A percentile compares a stretch with the other conserved stretches of the same genome.
phyloP scores from a whole-genome alignment of 2,329 filamentous ascomycete species.

The Trichothecium roseum region DNA sequence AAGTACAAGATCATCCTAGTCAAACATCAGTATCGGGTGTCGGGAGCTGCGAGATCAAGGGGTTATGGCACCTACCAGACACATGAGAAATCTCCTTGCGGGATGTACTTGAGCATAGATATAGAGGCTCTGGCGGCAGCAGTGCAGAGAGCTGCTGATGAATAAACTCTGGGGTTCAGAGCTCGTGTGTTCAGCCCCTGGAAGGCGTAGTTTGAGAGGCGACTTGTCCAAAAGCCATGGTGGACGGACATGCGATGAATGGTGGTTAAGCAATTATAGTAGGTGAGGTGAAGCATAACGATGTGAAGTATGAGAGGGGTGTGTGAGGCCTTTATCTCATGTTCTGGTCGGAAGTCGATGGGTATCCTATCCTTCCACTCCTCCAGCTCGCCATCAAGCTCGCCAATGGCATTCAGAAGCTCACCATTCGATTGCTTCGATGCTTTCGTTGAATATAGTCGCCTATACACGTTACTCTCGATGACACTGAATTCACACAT shows the following conservation, averaged over 20 bases:
- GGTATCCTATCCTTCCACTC: conserved; percentile 96
- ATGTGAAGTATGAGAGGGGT: conserved; percentile 91
- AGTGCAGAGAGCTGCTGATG: conserved; percentile 85
- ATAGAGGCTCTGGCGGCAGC: conserved; percentile 89
- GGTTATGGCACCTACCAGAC: conserved; percentile 92
- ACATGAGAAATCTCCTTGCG: conserved; percentile 86
- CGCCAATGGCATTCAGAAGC: conserved; percentile 87
- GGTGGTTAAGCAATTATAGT: conserved; percentile 95
- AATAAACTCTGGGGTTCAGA: conserved; percentile 87
- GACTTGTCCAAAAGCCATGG: conserved; percentile 95
- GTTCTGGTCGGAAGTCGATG: conserved; percentile 90
- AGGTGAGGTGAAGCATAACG: conserved; percentile 88
- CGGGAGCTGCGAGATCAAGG: too few relatives aligned
- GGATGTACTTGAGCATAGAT: conserved; percentile 88
- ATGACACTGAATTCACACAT: conserved; percentile 90
- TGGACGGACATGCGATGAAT: conserved; percentile 98
- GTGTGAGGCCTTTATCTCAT: conserved; percentile 88
- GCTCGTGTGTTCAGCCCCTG: conserved; percentile 86
- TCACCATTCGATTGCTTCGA: conserved; percentile 88
- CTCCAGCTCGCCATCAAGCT: conserved; percentile 81
- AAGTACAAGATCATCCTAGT: conserved; percentile 84
- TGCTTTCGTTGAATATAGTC: conserved; percentile 84
- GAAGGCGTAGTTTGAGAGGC: conserved; percentile 88
- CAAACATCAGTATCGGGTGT: conserved; percentile 7
- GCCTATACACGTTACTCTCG: conserved; percentile 88